These are phyloP conservation scores for Penicillium sp. DNA, from an alignment of 2,329 filamentous ascomycete genomes.

Conservation along the genomic window DNA sequence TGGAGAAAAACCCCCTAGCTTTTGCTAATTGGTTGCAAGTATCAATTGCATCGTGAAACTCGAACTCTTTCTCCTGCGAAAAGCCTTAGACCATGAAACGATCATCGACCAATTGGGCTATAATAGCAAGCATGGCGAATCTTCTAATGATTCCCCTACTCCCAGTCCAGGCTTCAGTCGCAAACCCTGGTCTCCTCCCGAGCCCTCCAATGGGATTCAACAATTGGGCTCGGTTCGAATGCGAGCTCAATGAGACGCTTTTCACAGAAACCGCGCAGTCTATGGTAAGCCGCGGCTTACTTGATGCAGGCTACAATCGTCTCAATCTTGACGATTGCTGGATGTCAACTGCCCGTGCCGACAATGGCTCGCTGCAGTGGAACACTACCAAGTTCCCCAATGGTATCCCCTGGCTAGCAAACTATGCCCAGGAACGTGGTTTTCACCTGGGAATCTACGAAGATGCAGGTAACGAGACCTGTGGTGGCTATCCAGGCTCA, in stretches of 20 bases:
- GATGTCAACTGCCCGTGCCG: conserved; percentile 37
- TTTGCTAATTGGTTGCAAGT: background rate
- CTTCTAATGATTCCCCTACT: conserved; percentile 15
- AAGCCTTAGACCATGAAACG: conserved; percentile 4
- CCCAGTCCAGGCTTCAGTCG: conserved; percentile 19
- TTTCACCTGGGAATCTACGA: conserved; percentile 51
- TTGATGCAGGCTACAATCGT: conserved; percentile 38
- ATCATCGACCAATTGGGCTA: conserved; percentile 1
- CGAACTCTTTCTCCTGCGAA: background rate
- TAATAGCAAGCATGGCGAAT: conserved; percentile 8
- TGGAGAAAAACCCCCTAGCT: background rate
- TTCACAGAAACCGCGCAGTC: conserved; percentile 50
- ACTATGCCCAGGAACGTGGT: conserved; percentile 39
- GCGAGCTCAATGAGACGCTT: conserved; percentile 50
- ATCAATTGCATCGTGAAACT: background rate
- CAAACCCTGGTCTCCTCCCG: conserved; percentile 28
- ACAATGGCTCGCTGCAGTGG: conserved; percentile 43
- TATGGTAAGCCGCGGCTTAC: conserved; percentile 45
- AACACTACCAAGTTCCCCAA: conserved; percentile 45
- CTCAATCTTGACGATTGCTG: conserved; percentile 52
- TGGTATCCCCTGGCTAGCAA: conserved; percentile 45
- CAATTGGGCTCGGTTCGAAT: conserved; percentile 52
- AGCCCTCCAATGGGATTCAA: conserved; percentile 55
- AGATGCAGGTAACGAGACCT: conserved; percentile 47
- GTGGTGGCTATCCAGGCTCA: conserved; percentile 46